Evolutionary conservation across 768 basidiomycete genomes (phyloP), one percentile per base, ranked within the genome.

Genomic region (Suillus paluster): DNA sequence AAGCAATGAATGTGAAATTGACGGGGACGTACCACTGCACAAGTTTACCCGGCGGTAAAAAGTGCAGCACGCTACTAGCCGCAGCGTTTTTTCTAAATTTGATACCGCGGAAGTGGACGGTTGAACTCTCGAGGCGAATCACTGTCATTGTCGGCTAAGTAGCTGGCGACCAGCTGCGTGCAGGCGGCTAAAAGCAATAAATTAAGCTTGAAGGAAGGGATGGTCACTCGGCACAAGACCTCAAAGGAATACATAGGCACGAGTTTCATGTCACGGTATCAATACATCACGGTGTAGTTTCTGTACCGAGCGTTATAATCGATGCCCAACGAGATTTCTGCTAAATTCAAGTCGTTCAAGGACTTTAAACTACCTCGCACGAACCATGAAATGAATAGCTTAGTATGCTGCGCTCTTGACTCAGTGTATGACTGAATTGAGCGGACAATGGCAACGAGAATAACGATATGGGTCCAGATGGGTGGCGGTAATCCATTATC

Each of bases 371-470:
- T 38, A 14, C 5, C 38, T 39, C 38, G 38, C 14, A 14, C 36
- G 36, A 36, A 36, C 36, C 36, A n/a, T 36, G 36, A 36, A 10
- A 36, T 6, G n/a, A n/a, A n/a, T n/a, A n/a, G n/a, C n/a, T n/a
- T n/a, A 36, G 34, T 36, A 36, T 36, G 34, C 34, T 36, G n/a
- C n/a, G n/a, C 30, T 30, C 30, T 6, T 30, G 30, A 41, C 15
- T 41, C 15, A 41, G 15, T 17, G 42, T 8, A 53, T 49, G 19
- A 6, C 41, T 19, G 15, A 49, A 58, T 48, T 54, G 19, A 21
- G 53, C 15, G 9, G 53, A 56, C 58, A 59, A 59, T 59, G 48
- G 34, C 3, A n/a, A 12, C 45, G 3, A 27, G 44, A 38, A 3
- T 19, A 2, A 34, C 27, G 8, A 19, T 23, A 34, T 58, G 30